Evolutionary conservation across 495 filamentous ascomycete genomes (phyloP), one percentile per base, ranked within the genome.

Genomic region (Trichoderma virens): DNA sequence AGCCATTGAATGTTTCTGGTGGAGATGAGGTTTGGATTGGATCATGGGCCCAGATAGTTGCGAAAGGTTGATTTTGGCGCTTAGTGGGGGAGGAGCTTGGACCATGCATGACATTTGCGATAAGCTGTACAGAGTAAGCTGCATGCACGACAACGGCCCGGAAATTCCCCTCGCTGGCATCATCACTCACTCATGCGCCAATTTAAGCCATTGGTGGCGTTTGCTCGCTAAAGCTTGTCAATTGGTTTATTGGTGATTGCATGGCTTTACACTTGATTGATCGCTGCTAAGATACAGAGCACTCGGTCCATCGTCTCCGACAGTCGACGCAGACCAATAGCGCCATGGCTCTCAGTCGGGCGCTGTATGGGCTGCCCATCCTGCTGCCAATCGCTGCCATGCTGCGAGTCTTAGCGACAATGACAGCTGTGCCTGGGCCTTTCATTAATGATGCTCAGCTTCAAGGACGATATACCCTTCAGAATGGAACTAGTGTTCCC

Each of bases 11-110:
- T 35, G 25, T 56, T 56, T n/a, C 8, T 20, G 43, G 43, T 30
- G 51, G 51, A 56, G 51, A 56, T 56, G 51, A 56, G 51, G 51
- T 28, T 30, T 30, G 51, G 51, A 56, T 56, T 28, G 9, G 51
- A 56, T 56, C 51, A 56, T 56, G 51, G 13, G 11, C 25, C 51
- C 8, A n/a, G 45, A 30, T 16, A 56, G 51, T 28, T 56, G 51
- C 51, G 51, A 56, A 25, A 51, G 45, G 45, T 25, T 51, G 45
- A 9, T 41, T 41, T 13, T 14, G 51, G 51, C 51, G 51, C 51
- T 56, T 56, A 25, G 51, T 56, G 51, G 51, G 51, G 20, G 47
- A 28, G 51, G 51, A 56, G 51, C 51, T 56, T 56, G 51, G 51
- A 56, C 51, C 51, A 56, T 28, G 51, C 51, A 56, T 56, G 51